phyloP scores from a whole-genome alignment of 2,329 filamentous ascomycete genomes.

The Ophiobolus disseminans region DNA sequence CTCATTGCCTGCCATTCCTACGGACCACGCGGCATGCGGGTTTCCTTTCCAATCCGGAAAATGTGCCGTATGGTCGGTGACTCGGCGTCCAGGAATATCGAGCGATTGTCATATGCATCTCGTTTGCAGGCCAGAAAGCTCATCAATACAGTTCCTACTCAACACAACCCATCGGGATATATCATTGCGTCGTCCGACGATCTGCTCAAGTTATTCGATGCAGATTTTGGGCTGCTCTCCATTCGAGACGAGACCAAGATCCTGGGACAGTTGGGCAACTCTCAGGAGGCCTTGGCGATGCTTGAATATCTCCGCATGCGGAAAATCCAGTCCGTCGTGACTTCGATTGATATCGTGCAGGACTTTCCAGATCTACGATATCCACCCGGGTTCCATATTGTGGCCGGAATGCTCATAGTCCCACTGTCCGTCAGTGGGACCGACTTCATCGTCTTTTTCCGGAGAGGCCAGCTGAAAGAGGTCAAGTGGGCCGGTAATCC shows the following conservation, averaged over 20 bases:
- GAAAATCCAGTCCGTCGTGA: conserved; percentile 74
- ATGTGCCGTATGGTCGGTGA: conserved; percentile 91
- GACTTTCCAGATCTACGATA: conserved; percentile 87
- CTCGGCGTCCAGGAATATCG: conserved; percentile 84
- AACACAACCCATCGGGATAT: conserved; percentile 84
- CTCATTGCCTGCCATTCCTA: conserved; percentile 87
- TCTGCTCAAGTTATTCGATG: conserved; percentile 81
- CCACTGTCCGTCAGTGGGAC: conserved; percentile 76
- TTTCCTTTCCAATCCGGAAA: conserved; percentile 88
- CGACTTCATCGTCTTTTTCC: conserved; percentile 92
- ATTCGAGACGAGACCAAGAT: conserved; percentile 91
- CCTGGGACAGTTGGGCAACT: conserved; percentile 74
- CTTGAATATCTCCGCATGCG: conserved; percentile 84
- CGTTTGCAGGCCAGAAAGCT: conserved; percentile 84
- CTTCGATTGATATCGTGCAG: conserved; percentile 74
- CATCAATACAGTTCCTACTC: conserved; percentile 82
- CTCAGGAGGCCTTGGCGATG: conserved; percentile 83
- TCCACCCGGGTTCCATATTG: conserved; percentile 75
- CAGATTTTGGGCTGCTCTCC: conserved; percentile 83
- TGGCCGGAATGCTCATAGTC: conserved; percentile 82
- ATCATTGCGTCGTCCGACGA: conserved; percentile 91
- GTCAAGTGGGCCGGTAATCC: conserved; percentile 89
- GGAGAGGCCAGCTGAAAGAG: conserved; percentile 75
- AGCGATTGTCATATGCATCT: conserved; percentile 84
- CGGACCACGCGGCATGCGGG: conserved; percentile 79